These are phyloP conservation scores for Drechslerella dactyloides DNA, from an alignment of 2,329 filamentous ascomycete species.

Conservation along the genomic window DNA sequence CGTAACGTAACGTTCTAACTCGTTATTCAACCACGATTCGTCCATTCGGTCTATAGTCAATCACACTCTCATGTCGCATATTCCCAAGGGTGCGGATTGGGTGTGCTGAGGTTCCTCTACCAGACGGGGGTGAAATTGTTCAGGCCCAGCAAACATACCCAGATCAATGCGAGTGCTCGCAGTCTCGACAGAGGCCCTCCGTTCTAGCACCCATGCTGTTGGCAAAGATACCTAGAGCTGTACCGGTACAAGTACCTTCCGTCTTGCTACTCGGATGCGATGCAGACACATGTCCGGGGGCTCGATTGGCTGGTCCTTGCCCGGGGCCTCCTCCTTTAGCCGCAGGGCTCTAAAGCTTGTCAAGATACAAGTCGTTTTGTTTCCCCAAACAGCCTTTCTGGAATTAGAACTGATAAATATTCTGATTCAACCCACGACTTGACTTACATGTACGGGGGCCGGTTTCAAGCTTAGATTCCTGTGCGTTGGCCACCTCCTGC, in stretches of 20 bases:
- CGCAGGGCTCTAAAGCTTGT: slow-evolving; percentile 23
- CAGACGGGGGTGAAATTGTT: slow-evolving; percentile 39
- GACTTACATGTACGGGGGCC: background rate
- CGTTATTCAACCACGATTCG: background rate
- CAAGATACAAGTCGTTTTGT: slow-evolving; percentile 3
- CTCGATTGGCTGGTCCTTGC: slow-evolving; percentile 26
- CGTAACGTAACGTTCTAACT: background rate
- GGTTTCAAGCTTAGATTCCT: slow-evolving; percentile 5
- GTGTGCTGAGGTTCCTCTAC: slow-evolving; percentile 47
- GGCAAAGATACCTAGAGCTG: too few relatives aligned
- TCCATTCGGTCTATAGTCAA: background rate
- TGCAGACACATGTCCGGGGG: slow-evolving; percentile 6
- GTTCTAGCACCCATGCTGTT: background rate
- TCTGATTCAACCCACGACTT: background rate
- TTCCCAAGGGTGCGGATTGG: slow-evolving; percentile 36
- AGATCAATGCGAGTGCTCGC: slow-evolving; percentile 33
- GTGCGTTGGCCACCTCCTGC: slow-evolving; percentile 45
- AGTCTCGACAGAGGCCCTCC: background rate
- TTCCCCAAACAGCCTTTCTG: slow-evolving; percentile 3
- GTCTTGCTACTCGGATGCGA: background rate
- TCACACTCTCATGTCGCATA: slow-evolving; percentile 2
- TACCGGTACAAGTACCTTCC: slow-evolving; percentile 27
- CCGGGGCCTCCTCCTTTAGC: slow-evolving; percentile 24
- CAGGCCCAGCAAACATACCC: slow-evolving; percentile 49
- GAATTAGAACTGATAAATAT: background rate